Evolutionary conservation across 192 early-diverging fungal genomes (phyloP), one percentile per base, ranked within the genome.

Genomic region (Rhizophagus prolifer): DNA sequence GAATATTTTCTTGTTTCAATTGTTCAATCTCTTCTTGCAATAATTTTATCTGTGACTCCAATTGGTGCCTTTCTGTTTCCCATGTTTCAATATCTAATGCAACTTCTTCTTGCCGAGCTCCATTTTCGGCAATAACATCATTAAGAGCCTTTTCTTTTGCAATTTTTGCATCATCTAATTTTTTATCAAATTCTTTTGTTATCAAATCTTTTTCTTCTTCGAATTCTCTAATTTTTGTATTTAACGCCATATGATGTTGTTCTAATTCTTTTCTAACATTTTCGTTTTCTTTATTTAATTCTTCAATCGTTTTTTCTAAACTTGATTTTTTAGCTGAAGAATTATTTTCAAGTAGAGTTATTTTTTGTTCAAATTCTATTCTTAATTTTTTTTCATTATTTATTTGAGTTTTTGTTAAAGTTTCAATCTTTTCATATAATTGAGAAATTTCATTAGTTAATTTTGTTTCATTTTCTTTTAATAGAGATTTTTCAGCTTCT

Each of bases 1-100:
- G n/a, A n/a, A n/a, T n/a, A 62, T 62, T 62, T 23, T 10, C 26
- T 62, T 62, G 61, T 62, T 62, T 62, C 26, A 62, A 30, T 62
- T 62, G 61, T 62, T 62, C 61, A 62, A 62, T 62, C 19, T 62
- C 61, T 9, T 28, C 9, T 62, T 26, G 61, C 26, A 62, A 62
- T 26, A 10, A 26, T 62, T 62, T 23, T 23, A 62, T 62, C 26
- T 62, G n/a, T 13, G 19, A 30, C 13, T 62, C 61, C 1, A 28
- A 62, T 28, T 62, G 61, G 4, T 26, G n/a, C 9, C 61, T 23
- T 62, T 62, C 25, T 23, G n/a, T 14, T 13, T 62, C 19, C 61
- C 23, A 62, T 26, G 12, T 13, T 4, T 30, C 61, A 62, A 9
- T 62, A 26, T 62, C 26, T 14, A 19, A 26, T 26, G 13, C 9